Percentiles rank a stretch among this genome's conserved stretches.
Conservation (phyloP, 768 basidiomycete species). For the Pholiota microspora region DNA sequence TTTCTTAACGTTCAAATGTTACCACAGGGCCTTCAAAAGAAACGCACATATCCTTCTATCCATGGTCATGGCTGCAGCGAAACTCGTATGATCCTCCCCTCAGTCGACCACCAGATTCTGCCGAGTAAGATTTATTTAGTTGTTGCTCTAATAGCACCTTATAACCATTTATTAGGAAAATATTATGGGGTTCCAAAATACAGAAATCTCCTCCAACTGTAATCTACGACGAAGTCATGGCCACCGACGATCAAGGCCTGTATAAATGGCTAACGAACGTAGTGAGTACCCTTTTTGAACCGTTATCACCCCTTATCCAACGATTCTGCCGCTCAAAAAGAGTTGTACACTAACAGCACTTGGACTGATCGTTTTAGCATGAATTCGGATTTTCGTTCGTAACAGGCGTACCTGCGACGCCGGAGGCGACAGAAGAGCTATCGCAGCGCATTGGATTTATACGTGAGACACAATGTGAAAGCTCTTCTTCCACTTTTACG, state of each 20-base stretch:
- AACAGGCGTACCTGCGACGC: slow-evolving; percentile 72
- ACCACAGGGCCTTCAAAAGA: slow-evolving; percentile 55
- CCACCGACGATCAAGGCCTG: slow-evolving; percentile 58
- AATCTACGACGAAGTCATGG: slow-evolving; percentile 72
- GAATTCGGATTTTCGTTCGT: slow-evolving; percentile 89
- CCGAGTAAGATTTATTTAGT: slow-evolving; percentile 41
- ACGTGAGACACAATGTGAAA: slow-evolving; percentile 69
- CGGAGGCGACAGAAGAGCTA: slow-evolving; percentile 83
- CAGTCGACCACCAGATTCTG: slow-evolving; percentile 20
- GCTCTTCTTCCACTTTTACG: background rate
- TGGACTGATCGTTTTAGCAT: slow-evolving; percentile 46
- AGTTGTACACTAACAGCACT: background rate
- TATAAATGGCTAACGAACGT: slow-evolving; percentile 81
- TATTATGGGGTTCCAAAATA: slow-evolving; percentile 82
- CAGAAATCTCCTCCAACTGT: slow-evolving; percentile 72
- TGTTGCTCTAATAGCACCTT: background rate
- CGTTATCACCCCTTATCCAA: background rate
- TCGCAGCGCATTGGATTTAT: slow-evolving; percentile 80
- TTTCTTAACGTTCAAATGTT: background rate
- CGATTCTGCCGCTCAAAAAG: background rate
- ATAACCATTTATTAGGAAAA: slow-evolving; percentile 41
- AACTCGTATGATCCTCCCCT: slow-evolving; percentile 80
- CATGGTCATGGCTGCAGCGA: slow-evolving; percentile 79
- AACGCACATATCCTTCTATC: slow-evolving; percentile 79
- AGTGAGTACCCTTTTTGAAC: slow-evolving; percentile 41